Evolutionary conservation across 177 flowering plant species (phyloP).

Genomic region (Vitis hybrid): DNA sequence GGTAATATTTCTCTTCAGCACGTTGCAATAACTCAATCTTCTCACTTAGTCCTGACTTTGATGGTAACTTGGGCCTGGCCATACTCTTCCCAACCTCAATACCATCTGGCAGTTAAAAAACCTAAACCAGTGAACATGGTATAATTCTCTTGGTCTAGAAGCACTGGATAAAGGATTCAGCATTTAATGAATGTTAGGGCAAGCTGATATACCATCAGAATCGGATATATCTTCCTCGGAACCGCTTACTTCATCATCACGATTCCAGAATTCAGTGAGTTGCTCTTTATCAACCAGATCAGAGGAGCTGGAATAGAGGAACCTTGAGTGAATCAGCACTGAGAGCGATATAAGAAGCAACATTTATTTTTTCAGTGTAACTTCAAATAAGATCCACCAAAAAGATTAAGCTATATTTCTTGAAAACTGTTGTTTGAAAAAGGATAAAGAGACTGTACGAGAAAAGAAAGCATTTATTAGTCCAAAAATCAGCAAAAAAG

Average conservation of each 20-base stretch:
- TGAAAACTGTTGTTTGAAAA: too few species aligned
- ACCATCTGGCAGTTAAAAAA: constrained; percentile 38
- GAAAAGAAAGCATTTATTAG: too few species aligned
- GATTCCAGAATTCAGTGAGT: constrained; percentile 79
- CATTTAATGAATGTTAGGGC: neutral
- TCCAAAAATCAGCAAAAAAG: too few species aligned
- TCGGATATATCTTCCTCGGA: constrained; percentile 89
- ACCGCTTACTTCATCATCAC: constrained; percentile 68
- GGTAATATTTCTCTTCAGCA: constrained; percentile 77
- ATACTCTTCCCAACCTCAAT: constrained; percentile 40
- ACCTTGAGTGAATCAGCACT: neutral
- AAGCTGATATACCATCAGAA: constrained; percentile 60
- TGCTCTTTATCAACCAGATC: constrained; percentile 34
- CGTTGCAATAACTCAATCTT: constrained; percentile 63
- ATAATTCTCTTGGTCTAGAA: neutral
- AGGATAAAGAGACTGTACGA: too few species aligned
- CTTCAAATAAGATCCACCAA: neutral
- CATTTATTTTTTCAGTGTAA: too few species aligned
- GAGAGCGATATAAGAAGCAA: neutral
- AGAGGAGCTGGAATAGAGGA: constrained; percentile 41
- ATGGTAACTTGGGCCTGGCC: constrained; percentile 36
- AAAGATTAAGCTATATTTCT: too few species aligned
- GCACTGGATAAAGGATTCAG: neutral
- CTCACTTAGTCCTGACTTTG: constrained; percentile 45
- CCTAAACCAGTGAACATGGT: neutral